Percentiles rank a stretch among this genome's conserved stretches.
These are phyloP conservation scores for Thielaviopsis ethacetica DNA, from an alignment of 2,329 filamentous ascomycete genomes.

Conservation along the genomic window DNA sequence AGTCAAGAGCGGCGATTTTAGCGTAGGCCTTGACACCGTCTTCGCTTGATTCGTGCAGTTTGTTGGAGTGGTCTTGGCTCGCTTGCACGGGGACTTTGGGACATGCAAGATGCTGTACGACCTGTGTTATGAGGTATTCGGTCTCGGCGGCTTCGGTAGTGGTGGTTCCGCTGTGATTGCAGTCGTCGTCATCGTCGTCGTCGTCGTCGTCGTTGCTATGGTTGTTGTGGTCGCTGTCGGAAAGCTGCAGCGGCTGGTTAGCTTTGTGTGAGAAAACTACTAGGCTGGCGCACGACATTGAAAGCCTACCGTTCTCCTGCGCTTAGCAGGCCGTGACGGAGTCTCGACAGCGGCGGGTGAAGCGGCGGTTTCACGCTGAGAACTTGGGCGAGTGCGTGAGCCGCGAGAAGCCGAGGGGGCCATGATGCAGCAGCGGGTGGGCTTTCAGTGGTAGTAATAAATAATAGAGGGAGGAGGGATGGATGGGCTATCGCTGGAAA, in stretches of 20 bases:
- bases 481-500: too few relatives aligned
- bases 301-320: slow-evolving; percentile 41
- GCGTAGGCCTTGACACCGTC: slow-evolving; percentile 59
- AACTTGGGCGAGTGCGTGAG: slow-evolving; percentile 19
- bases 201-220: slow-evolving; percentile 21
- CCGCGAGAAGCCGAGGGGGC: slow-evolving; percentile 23
- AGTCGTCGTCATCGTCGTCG: slow-evolving; percentile 29
- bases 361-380: slow-evolving; percentile 19
- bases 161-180: slow-evolving; percentile 24
- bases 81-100: slow-evolving; percentile 36
- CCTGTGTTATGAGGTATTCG: slow-evolving; percentile 38
- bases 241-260: neutral
- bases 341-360: slow-evolving; percentile 35
- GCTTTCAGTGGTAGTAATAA: too few relatives aligned
- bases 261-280: neutral
- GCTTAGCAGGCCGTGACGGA: slow-evolving; percentile 45
- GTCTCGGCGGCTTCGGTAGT: slow-evolving; percentile 29
- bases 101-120: slow-evolving; percentile 33
- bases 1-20: slow-evolving; percentile 66
- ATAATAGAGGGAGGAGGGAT: too few relatives aligned
- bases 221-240: too few relatives aligned
- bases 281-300: neutral
- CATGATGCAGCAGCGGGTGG: too few relatives aligned
- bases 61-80: slow-evolving; percentile 45
- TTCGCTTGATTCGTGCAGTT: slow-evolving; percentile 43